Evolutionary conservation across 2,329 filamentous ascomycete genomes (phyloP).

Genomic region (Diaporthe ilicicola): DNA sequence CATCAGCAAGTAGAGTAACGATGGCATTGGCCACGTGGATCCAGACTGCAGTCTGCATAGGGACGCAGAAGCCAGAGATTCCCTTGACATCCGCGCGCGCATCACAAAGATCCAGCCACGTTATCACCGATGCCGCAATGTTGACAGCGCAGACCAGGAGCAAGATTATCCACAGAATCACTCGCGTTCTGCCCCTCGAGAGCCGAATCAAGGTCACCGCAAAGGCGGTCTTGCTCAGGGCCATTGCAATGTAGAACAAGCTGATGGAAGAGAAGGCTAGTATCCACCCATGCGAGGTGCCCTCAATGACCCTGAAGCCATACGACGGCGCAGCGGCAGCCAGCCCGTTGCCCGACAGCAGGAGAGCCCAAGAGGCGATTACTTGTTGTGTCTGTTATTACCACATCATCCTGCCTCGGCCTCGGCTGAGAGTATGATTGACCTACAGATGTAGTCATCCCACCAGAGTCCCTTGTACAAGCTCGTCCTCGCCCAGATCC

Average conservation of each 20-base stretch:
- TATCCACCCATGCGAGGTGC: slow-evolving; percentile 4
- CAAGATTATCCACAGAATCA: slow-evolving; percentile 16
- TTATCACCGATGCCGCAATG: slow-evolving; percentile 1
- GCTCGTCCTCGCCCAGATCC: slow-evolving; percentile 25
- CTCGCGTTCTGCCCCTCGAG: slow-evolving; percentile 8
- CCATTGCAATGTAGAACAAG: slow-evolving; percentile 25
- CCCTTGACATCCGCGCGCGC: neutral
- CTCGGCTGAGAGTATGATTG: neutral
- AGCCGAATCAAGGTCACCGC: slow-evolving; percentile 26
- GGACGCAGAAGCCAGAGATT: slow-evolving; percentile 5
- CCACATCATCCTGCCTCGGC: neutral
- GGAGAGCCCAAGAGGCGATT: slow-evolving; percentile 26
- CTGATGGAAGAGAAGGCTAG: slow-evolving; percentile 20
- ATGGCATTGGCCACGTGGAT: slow-evolving; percentile 15
- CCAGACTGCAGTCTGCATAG: slow-evolving; percentile 18
- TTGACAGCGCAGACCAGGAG: slow-evolving; percentile 18
- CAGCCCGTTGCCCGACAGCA: slow-evolving; percentile 22
- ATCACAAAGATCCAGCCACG: slow-evolving; percentile 25
- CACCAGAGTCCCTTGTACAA: slow-evolving; percentile 26
- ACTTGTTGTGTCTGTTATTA: neutral
- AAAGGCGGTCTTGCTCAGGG: slow-evolving; percentile 29
- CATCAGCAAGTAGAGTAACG: slow-evolving; percentile 15
- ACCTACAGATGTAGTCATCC: slow-evolving; percentile 29
- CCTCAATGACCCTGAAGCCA: slow-evolving; percentile 23
- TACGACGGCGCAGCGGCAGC: slow-evolving; percentile 24